Conservation (phyloP, 805 yeast genomes). For the Spathaspora girioi region DNA sequence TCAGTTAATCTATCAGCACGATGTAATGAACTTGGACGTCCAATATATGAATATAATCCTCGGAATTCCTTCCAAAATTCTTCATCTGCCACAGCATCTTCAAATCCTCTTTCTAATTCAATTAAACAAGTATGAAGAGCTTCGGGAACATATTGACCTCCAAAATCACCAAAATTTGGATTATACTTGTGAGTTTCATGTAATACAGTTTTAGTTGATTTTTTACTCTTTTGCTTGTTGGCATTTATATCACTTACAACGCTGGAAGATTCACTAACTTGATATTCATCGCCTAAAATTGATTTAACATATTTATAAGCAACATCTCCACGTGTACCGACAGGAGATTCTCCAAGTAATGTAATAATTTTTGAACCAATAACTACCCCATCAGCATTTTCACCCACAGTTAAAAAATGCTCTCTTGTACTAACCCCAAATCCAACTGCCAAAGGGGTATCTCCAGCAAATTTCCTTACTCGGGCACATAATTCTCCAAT, state of each 20-base stretch:
- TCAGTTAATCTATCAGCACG: conserved; percentile 87
- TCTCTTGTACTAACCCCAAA: conserved; percentile 95
- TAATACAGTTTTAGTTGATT: conserved; percentile 32
- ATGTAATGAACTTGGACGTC: conserved; percentile 93
- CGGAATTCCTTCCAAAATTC: conserved; percentile 90
- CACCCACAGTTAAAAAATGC: conserved; percentile 77
- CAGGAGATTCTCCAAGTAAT: conserved; percentile 59
- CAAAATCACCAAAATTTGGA: conserved; percentile 89
- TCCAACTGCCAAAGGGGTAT: conserved; percentile 79
- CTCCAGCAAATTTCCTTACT: conserved; percentile 76
- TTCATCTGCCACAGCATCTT: conserved; percentile 84
- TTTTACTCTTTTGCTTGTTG: conserved; percentile 4
- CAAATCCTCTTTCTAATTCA: conserved; percentile 86
- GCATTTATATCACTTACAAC: not conserved
- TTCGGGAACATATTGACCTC: conserved; percentile 99
- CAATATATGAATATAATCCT: conserved; percentile 84
- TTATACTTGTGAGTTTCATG: conserved; percentile 64
- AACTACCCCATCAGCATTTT: conserved; percentile 89
- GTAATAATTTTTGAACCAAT: conserved; percentile 86
- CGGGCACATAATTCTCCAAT: conserved; percentile 67
- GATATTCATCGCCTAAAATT: conserved; percentile 58
- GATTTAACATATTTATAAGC: conserved; percentile 67
- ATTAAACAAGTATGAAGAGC: conserved; percentile 86
- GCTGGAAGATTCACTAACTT: conserved; percentile 14
- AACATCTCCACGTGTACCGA: conserved; percentile 56